These are phyloP conservation scores for Plectranthus barbatus DNA, from an alignment of 257 asterid genomes.

Conservation along the genomic window DNA sequence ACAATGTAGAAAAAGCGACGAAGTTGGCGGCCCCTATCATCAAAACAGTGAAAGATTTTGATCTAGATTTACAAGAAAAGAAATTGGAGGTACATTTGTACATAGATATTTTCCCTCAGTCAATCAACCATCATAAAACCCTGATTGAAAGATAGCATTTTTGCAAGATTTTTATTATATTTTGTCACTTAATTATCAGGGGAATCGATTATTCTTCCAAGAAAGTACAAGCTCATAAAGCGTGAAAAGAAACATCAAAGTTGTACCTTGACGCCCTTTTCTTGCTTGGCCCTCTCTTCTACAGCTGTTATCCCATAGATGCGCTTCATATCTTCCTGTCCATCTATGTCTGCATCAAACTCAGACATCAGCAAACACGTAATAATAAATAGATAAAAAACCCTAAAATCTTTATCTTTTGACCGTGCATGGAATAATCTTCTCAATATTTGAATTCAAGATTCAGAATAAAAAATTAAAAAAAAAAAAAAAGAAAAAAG, in stretches of 20 bases:
- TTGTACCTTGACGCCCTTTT: slow-evolving; percentile 98
- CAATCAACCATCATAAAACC: slow-evolving; percentile 58
- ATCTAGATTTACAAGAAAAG: slow-evolving; percentile 11
- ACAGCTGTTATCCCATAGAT: slow-evolving; percentile 99
- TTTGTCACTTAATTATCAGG: not conserved
- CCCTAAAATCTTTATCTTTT: too few relatives aligned
- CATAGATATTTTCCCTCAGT: slow-evolving; percentile 20
- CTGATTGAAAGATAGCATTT: slow-evolving; percentile 6
- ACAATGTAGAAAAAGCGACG: slow-evolving; percentile 10
- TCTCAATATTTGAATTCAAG: too few relatives aligned
- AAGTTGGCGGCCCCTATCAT: slow-evolving; percentile 82
- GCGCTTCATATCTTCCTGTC: slow-evolving; percentile 99
- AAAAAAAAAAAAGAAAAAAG: too few relatives aligned
- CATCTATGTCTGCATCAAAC: slow-evolving; percentile 72
- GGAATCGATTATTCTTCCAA: slow-evolving; percentile 11
- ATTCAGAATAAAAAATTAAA: too few relatives aligned
- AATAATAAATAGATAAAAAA: too few relatives aligned
- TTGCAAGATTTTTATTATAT: not conserved
- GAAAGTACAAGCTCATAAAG: slow-evolving; percentile 14
- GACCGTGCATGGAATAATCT: not conserved
- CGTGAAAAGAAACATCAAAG: not conserved
- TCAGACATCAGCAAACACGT: not conserved
- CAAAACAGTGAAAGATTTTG: slow-evolving; percentile 33
- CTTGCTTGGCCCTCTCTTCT: slow-evolving; percentile 97
- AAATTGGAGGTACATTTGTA: slow-evolving; percentile 24